Conservation (phyloP, 2,329 filamentous ascomycete genomes). For the Fusarium praegraminearum region DNA sequence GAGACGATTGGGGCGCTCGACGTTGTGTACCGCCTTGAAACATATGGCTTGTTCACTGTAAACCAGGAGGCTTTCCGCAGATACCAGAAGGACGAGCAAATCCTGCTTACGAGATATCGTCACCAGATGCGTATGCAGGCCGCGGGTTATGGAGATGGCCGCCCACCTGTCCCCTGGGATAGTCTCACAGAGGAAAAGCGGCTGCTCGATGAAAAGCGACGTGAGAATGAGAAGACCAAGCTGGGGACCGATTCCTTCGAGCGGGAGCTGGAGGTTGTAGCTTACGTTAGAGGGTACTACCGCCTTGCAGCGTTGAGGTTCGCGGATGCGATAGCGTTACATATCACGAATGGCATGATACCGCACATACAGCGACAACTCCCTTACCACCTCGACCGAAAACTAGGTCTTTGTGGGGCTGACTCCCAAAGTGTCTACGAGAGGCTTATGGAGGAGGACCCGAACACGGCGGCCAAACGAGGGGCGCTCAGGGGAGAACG, state of each 20-base stretch:
- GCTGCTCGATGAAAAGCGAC: constrained; percentile 57
- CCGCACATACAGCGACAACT: constrained; percentile 58
- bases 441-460: constrained; percentile 63
- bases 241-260: constrained; percentile 70
- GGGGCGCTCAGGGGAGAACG: constrained; percentile 58
- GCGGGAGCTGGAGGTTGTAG: constrained; percentile 71
- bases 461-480: constrained; percentile 56
- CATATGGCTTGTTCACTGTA: constrained; percentile 68
- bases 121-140: constrained; percentile 63
- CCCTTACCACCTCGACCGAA: constrained; percentile 57
- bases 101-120: constrained; percentile 60
- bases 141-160: constrained; percentile 48
- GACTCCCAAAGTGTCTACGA: constrained; percentile 52
- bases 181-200: constrained; percentile 63
- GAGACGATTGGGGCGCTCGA: constrained; percentile 55
- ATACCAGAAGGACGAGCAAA: constrained; percentile 61
- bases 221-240: constrained; percentile 58
- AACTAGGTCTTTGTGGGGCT: constrained; percentile 56
- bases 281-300: constrained; percentile 77
- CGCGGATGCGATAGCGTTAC: constrained; percentile 65
- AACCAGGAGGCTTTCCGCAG: constrained; percentile 62
- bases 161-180: constrained; percentile 55
- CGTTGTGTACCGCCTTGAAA: constrained; percentile 65
- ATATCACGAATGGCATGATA: constrained; percentile 63
- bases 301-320: constrained; percentile 73